Evolutionary conservation across 345 rosid genomes (phyloP), one percentile per base, ranked within the genome.

Genomic region (Geranium brycei): DNA sequence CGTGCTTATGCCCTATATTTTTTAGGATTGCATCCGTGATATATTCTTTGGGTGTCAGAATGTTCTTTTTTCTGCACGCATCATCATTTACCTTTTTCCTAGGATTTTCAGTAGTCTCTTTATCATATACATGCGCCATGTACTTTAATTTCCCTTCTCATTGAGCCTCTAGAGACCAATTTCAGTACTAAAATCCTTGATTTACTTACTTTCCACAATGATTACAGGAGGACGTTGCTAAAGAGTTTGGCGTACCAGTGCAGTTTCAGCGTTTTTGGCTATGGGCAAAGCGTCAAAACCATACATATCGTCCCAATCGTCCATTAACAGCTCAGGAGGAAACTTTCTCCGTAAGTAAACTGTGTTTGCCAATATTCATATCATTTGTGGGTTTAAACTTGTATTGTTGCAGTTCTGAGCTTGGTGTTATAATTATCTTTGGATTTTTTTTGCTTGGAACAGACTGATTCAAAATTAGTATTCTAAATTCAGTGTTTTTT

Each of bases 241-340:
- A 84, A 81, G 96, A 86, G 76, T 88, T 85, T 65, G 95, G 95
- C 3, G 67, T 88, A 63, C 91, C 91, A 11, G 91, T 88, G 41
- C 95, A 85, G 76, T 83, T 76, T 73, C 97, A 81, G 70, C 85
- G 97, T 28, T 93, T 88, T 76, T 93, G 99, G 99, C 80, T 93
- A 19, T 91, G 96, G 96, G 96, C 92, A 62, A 88, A 87, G 83
- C 91, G 99, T 31, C 91, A 86, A 71, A 93, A 93, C 69, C 96
- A 90, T 75, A 93, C 97, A 4, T 88, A 90, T 73, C 96, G 97
- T 62, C 95, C 95, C 56, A 81, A 83, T 74, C 82, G 91, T 62
- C 97, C 96, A 59, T 72, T 93, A 77, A 81, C 87, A 4, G 82
- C 76, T 51, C 78, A 66, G 62, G 97, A 93, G 73, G 99, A 93